These are phyloP conservation scores for Alnus rubra DNA, from an alignment of 306 rosid genomes.

Conservation along the genomic window DNA sequence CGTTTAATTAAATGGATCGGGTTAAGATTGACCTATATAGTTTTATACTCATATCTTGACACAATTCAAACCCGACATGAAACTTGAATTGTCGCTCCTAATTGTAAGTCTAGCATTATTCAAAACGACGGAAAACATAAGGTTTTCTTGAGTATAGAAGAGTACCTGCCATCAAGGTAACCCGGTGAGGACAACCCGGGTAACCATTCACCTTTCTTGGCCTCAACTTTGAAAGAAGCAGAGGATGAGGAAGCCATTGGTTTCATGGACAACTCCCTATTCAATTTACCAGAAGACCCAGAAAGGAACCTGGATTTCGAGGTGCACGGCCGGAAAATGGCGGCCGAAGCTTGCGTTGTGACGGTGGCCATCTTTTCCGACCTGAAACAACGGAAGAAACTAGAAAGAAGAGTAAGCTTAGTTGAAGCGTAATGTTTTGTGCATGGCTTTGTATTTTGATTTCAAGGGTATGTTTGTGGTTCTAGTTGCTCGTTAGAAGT, in stretches of 20 bases:
- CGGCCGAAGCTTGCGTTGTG: slow-evolving; percentile 85
- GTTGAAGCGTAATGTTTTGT: slow-evolving; percentile 12
- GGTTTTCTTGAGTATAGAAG: background rate
- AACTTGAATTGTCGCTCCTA: too few species aligned
- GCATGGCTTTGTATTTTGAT: slow-evolving; percentile 48
- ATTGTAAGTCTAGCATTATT: too few species aligned
- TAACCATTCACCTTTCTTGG: slow-evolving; percentile 95
- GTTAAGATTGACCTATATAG: too few species aligned
- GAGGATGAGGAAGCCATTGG: slow-evolving; percentile 48
- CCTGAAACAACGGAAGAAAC: slow-evolving; percentile 2
- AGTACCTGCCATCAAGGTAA: slow-evolving; percentile 81
- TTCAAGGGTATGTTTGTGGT: slow-evolving; percentile 56
- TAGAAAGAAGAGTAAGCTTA: too few species aligned
- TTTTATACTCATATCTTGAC: too few species aligned
- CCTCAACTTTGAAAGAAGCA: slow-evolving; percentile 69
- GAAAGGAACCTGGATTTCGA: slow-evolving; percentile 65
- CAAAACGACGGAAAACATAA: background rate
- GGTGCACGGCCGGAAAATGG: slow-evolving; percentile 75
- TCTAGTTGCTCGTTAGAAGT: slow-evolving; percentile 23
- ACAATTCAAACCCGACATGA: too few species aligned
- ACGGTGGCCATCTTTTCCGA: slow-evolving; percentile 76
- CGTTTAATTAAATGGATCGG: too few species aligned
- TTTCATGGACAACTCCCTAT: slow-evolving; percentile 56
- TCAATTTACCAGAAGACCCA: slow-evolving; percentile 69
- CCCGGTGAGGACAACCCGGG: slow-evolving; percentile 87